Percentiles rank a stretch among this genome's conserved stretches.
These are phyloP conservation scores for Solanum habrochaites DNA, from an alignment of 257 asterid genomes.

Conservation along the genomic window DNA sequence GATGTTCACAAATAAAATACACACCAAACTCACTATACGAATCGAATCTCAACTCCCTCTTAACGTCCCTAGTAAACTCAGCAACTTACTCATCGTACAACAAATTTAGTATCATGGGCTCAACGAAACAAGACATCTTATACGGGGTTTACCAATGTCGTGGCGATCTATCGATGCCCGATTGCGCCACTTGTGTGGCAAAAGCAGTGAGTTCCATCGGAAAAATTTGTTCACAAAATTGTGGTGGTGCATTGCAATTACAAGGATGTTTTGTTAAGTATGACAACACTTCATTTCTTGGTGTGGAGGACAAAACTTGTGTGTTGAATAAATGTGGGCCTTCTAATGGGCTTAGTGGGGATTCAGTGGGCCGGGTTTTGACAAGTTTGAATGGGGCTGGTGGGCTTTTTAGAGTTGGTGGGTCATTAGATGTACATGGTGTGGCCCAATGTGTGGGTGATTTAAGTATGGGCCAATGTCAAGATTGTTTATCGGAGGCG, in stretches of 20 bases:
- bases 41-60: conserved; percentile 70
- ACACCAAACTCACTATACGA: conserved; percentile 50
- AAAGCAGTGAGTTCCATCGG: conserved; percentile 46
- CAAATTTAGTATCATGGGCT: conserved; percentile 58
- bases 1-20: conserved; percentile 69
- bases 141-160: conserved; percentile 86
- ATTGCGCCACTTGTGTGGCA: conserved; percentile 82
- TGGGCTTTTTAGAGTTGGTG: conserved; percentile 65
- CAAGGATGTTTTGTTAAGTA: conserved; percentile 82
- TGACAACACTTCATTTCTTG: conserved; percentile 62
- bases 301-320: conserved; percentile 70
- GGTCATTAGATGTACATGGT: conserved; percentile 63
- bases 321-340: conserved; percentile 87
- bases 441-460: conserved; percentile 96
- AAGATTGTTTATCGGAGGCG: conserved; percentile 80
- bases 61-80: conserved; percentile 76
- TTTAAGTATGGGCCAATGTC: conserved; percentile 69
- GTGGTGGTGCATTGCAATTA: conserved; percentile 78
- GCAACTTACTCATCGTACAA: conserved; percentile 88
- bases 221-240: conserved; percentile 41
- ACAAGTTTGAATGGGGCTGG: conserved; percentile 51
- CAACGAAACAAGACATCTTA: conserved; percentile 41
- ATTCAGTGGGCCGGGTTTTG: conserved; percentile 44
- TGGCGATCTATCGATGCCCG: conserved; percentile 92
- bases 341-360: conserved; percentile 35